A percentile compares a stretch with the other conserved stretches of the same genome.
These are phyloP conservation scores for Colletotrichum musae DNA, from an alignment of 2,329 filamentous ascomycete species.

Conservation along the genomic window DNA sequence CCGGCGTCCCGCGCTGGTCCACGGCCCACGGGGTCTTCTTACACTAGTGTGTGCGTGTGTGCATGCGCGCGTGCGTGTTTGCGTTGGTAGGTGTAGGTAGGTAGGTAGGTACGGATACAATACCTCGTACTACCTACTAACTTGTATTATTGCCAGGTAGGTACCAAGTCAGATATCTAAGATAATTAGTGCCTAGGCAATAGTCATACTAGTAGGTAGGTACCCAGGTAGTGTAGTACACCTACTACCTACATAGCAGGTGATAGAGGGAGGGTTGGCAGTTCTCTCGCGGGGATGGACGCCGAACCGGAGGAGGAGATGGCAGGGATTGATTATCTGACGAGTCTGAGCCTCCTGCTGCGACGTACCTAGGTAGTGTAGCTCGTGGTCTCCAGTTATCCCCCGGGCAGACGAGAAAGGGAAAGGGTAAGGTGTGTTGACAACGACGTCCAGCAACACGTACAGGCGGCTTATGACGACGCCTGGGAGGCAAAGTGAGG, in stretches of 20 bases:
- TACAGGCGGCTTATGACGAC: constrained; percentile 31
- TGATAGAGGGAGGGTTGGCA: background rate
- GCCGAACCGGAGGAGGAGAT: background rate
- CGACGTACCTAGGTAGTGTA: too few species aligned
- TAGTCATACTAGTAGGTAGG: background rate
- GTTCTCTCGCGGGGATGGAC: too few species aligned
- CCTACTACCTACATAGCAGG: too few species aligned
- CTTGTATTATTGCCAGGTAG: too few species aligned
- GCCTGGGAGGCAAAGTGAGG: constrained; percentile 9
- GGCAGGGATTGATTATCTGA: background rate
- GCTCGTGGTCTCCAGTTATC: too few species aligned
- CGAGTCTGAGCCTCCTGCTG: background rate
- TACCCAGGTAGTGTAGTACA: too few species aligned
- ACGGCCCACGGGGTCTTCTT: constrained; percentile 31
- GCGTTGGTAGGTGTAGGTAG: background rate
- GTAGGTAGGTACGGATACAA: background rate
- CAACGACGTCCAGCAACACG: background rate
- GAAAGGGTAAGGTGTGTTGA: too few species aligned
- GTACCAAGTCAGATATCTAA: too few species aligned
- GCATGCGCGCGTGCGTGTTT: background rate
- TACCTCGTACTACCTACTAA: background rate
- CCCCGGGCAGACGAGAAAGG: too few species aligned
- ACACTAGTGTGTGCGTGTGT: background rate
- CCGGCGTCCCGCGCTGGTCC: constrained; percentile 29
- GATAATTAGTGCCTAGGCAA: background rate